A percentile compares a stretch with the other conserved stretches of the same genome.
Evolutionary conservation across 192 early-diverging fungal genomes (phyloP).

Genomic region (Coemansia sp.): DNA sequence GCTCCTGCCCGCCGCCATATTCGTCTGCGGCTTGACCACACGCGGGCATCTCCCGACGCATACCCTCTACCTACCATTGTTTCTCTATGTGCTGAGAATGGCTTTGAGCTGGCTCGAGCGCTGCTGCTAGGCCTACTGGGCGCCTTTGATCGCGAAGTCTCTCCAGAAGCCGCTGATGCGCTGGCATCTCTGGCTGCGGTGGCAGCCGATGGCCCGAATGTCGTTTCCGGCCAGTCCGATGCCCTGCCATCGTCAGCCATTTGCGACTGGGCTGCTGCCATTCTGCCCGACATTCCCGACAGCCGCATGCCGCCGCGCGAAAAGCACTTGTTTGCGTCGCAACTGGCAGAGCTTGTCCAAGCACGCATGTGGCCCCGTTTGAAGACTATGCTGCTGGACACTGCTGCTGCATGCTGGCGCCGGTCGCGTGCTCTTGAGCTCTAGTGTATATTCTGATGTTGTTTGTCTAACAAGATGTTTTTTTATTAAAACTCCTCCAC

Average conservation of each 20-base stretch:
- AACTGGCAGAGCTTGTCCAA: conserved; percentile 25
- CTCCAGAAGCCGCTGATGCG: conserved; percentile 33
- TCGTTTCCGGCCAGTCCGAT: conserved; percentile 20
- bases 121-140: conserved; percentile 40
- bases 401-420: conserved; percentile 41
- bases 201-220: conserved; percentile 36
- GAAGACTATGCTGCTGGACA: conserved; percentile 27
- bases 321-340: conserved; percentile 28
- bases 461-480: neutral
- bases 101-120: conserved; percentile 27
- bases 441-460: neutral
- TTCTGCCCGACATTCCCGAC: conserved; percentile 42
- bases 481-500: conserved; percentile 62
- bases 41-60: conserved; percentile 13
- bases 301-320: conserved; percentile 23
- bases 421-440: conserved; percentile 3
- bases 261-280: conserved; percentile 42
- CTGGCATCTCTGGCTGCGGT: conserved; percentile 30
- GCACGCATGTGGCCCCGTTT: conserved; percentile 32
- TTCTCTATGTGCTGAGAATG: conserved; percentile 37
- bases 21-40: conserved; percentile 23
- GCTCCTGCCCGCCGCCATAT: conserved; percentile 48
- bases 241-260: conserved; percentile 24
- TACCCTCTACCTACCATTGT: conserved; percentile 39
- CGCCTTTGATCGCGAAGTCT: conserved; percentile 31